These are phyloP conservation scores for Neurospora africana DNA, from an alignment of 495 filamentous ascomycete species.

Conservation along the genomic window DNA sequence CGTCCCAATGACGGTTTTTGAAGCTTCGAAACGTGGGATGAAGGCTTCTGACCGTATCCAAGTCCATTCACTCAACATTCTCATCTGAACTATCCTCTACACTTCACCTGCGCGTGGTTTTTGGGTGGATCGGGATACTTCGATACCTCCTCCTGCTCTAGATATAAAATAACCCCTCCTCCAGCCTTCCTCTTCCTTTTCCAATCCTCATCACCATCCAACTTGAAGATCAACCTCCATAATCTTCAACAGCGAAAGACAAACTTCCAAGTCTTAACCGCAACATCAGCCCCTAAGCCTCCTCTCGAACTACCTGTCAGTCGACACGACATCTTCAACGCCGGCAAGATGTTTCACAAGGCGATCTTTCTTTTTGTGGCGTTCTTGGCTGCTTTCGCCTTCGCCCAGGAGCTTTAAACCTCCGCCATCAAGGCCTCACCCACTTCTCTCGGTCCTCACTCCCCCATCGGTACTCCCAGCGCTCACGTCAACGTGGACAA, in stretches of 20 bases:
- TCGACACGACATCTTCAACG: not conserved
- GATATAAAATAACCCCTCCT: not conserved
- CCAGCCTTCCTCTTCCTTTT: not conserved
- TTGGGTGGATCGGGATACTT: not conserved
- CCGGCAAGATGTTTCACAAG: not conserved
- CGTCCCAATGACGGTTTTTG: not conserved
- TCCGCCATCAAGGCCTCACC: not conserved
- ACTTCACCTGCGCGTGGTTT: not conserved
- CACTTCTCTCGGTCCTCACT: not conserved
- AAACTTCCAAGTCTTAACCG: not conserved
- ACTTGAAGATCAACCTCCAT: not conserved
- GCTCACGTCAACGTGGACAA: not conserved
- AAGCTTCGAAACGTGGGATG: not conserved
- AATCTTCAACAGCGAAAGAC: not conserved
- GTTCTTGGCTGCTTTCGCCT: not conserved
- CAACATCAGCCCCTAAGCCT: not conserved
- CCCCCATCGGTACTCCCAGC: not conserved
- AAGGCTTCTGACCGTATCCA: not conserved
- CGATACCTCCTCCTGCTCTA: not conserved
- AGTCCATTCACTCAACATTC: not conserved
- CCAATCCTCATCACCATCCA: not conserved
- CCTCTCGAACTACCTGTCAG: not conserved
- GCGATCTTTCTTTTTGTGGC: not conserved
- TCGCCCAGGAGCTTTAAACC: not conserved
- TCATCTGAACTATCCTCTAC: not conserved